Conservation (phyloP, 768 basidiomycete species). For the Leccinum broughii region DNA sequence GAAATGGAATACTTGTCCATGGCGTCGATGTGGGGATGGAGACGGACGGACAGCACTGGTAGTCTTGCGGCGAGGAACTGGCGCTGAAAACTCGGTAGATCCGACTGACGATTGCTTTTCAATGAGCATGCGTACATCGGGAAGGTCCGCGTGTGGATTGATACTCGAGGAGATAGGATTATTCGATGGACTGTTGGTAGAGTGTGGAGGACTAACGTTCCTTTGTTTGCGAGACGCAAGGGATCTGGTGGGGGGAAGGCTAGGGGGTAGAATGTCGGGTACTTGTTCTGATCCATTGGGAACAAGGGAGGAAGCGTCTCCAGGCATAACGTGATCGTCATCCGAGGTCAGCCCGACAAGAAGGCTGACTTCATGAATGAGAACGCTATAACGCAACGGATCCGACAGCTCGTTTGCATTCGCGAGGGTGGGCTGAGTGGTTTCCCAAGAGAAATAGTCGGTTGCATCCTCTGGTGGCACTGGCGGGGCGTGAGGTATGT, state of each 20-base stretch:
- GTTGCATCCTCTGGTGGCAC: background rate
- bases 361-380: slow-evolving; percentile 34
- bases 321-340: slow-evolving; percentile 2
- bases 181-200: background rate
- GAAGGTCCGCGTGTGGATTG: background rate
- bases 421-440: slow-evolving; percentile 3
- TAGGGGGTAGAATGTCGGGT: slow-evolving; percentile 21
- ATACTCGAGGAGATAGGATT: background rate
- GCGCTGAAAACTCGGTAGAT: background rate
- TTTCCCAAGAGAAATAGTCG: slow-evolving; percentile 22
- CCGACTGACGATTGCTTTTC: background rate
- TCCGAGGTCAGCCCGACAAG: slow-evolving; percentile 32
- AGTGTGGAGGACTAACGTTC: background rate
- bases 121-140: background rate
- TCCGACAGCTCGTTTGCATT: slow-evolving; percentile 9
- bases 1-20: slow-evolving; percentile 29
- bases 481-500: background rate
- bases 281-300: background rate
- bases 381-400: slow-evolving; percentile 25
- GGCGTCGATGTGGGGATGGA: slow-evolving; percentile 20
- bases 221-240: slow-evolving; percentile 14
- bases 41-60: slow-evolving; percentile 7
- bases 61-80: slow-evolving; percentile 12
- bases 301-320: slow-evolving; percentile 2
- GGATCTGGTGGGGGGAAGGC: slow-evolving; percentile 21